Evolutionary conservation across 208 protist genomes (phyloP), one percentile per base, ranked within the genome.

Genomic region (Naegleria gruberi): DNA sequence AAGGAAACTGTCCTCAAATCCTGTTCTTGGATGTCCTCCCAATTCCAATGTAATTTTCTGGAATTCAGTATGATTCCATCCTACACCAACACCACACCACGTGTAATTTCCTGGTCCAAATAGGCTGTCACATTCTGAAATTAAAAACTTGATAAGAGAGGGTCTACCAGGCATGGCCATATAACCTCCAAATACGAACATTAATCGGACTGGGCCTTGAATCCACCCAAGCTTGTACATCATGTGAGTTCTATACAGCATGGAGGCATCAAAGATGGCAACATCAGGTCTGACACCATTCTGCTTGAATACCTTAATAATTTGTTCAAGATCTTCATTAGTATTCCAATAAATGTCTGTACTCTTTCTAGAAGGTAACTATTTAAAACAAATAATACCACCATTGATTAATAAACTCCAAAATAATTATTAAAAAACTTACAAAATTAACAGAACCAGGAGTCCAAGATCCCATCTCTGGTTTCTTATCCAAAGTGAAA

Each of bases 151-250:
- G 15, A 83, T 23, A 17, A 83, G 10, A 23, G 19, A 23, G 8
- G 12, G 12, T 26, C 40, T 83, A 44, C 37, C 12, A 26, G n/a
- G 40, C 15, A 83, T 19, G 5, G 77, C 77, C 77, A 83, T 83
- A 44, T 83, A 37, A 83, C 77, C 77, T n/a, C 77, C 77, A 41
- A 83, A 44, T n/a, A 83, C 77, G 26, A 43, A 83, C 77, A 83
- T 83, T 41, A 83, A 44, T 0, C 40, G n/a, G 8, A 83, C 15
- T 44, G 77, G 77, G 5, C 10, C 0, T 44, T 40, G 7, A 15
- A 83, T 44, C 77, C 19, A 83, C 23, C 77, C 77, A 6, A 23
- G 40, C 26, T 43, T 83, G 12, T 44, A 15, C 26, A 83, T 44
- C 15, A 41, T 26, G 15, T 44, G 30, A 15, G 77, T 37, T 44